Conservation (phyloP, 73 alveolate species). For the Paramecium pentaurelia region DNA sequence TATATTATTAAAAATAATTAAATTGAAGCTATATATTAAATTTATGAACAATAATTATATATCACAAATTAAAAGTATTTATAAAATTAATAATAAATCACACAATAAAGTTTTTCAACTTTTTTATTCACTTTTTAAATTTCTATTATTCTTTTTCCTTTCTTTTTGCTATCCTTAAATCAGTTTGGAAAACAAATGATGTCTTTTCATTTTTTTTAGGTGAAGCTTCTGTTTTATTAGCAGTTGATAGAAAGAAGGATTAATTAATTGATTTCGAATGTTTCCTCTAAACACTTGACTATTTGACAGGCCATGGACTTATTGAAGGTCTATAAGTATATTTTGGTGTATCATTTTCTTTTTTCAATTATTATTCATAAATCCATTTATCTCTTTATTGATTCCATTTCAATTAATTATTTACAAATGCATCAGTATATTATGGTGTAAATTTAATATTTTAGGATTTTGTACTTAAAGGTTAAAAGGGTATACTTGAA, state of each 20-base stretch:
- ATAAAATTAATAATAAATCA: neutral
- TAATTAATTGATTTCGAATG: neutral
- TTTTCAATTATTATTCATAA: neutral
- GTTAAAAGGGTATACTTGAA: neutral
- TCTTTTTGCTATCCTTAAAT: neutral
- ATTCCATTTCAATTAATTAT: neutral
- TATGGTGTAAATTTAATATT: neutral
- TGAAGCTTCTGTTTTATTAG: neutral
- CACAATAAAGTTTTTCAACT: neutral
- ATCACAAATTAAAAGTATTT: neutral
- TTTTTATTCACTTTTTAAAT: neutral
- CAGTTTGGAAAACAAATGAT: neutral
- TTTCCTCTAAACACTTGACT: neutral
- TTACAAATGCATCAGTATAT: neutral
- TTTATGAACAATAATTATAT: neutral
- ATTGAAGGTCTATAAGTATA: neutral
- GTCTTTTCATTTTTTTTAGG: neutral
- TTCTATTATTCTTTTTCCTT: neutral
- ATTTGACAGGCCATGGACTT: neutral
- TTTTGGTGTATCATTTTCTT: neutral
- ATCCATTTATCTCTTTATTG: neutral
- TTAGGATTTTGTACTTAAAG: constrained; percentile 2
- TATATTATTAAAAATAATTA: neutral
- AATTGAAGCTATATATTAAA: neutral
- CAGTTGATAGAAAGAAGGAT: neutral